A percentile compares a stretch with the other conserved stretches of the same genome.
Evolutionary conservation across 306 rosid genomes (phyloP).

Genomic region (Malus sieversii): DNA sequence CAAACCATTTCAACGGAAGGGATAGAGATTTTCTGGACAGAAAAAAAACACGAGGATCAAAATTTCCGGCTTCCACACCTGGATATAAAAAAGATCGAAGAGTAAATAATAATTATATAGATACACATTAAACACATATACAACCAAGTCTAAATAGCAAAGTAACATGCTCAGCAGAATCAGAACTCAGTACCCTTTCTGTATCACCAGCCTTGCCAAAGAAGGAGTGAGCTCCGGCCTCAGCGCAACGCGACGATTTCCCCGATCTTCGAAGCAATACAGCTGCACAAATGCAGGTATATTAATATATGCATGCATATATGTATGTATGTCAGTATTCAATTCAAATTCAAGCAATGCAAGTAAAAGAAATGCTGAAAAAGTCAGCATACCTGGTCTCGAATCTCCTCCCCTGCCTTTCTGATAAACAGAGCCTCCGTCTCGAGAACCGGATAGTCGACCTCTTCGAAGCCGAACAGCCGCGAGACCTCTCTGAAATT

Average conservation of each 20-base stretch:
- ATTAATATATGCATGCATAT: background rate
- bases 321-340: background rate
- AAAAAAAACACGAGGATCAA: conserved; percentile 31
- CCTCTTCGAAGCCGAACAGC: conserved; percentile 78
- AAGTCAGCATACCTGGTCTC: conserved; percentile 58
- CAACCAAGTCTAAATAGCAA: conserved; percentile 9
- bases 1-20: conserved; percentile 93
- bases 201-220: conserved; percentile 88
- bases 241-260: conserved; percentile 89
- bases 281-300: conserved; percentile 44
- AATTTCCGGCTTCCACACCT: conserved; percentile 29
- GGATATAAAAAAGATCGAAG: conserved; percentile 27
- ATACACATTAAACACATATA: conserved; percentile 1
- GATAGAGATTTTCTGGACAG: conserved; percentile 74
- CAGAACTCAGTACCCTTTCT: conserved; percentile 69
- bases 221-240: conserved; percentile 99
- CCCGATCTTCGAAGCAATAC: conserved; percentile 94
- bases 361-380: background rate
- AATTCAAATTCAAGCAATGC: background rate
- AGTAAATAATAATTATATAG: conserved; percentile 3
- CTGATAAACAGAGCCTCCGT: conserved; percentile 76
- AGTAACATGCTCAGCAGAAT: conserved; percentile 18
- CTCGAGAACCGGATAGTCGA: conserved; percentile 91
- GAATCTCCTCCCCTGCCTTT: conserved; percentile 95
- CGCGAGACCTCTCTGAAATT: conserved; percentile 82